These are phyloP conservation scores for Nepenthes alata DNA, from an alignment of 179 eudicot genomes.

Conservation along the genomic window DNA sequence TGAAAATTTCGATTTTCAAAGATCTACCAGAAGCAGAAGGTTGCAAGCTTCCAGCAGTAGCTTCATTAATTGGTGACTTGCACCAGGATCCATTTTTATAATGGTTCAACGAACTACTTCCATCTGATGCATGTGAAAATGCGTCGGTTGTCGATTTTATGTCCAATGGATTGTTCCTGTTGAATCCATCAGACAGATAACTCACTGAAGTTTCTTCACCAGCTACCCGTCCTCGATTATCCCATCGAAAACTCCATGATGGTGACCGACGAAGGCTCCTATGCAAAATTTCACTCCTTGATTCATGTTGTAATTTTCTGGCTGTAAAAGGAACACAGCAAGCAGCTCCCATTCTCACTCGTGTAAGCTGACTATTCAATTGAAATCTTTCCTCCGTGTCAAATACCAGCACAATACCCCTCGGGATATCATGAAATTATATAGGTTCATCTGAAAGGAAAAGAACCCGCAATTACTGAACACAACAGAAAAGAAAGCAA, in stretches of 20 bases:
- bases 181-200: slow-evolving; percentile 45
- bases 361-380: neutral
- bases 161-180: slow-evolving; percentile 42
- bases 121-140: slow-evolving; percentile 65
- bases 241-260: slow-evolving; percentile 94
- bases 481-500: neutral
- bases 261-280: slow-evolving; percentile 72
- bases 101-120: slow-evolving; percentile 66
- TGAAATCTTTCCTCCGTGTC: neutral
- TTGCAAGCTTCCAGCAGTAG: slow-evolving; percentile 18
- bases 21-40: slow-evolving; percentile 49
- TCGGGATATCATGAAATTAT: neutral
- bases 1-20: neutral
- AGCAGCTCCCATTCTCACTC: slow-evolving; percentile 67
- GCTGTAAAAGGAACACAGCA: slow-evolving; percentile 92
- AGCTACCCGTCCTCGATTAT: slow-evolving; percentile 79
- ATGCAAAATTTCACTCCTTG: slow-evolving; percentile 42
- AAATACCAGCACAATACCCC: neutral
- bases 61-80: slow-evolving; percentile 54
- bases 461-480: neutral
- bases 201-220: slow-evolving; percentile 66
- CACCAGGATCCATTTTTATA: slow-evolving; percentile 35
- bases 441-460: neutral
- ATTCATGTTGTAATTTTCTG: slow-evolving; percentile 47
- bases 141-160: slow-evolving; percentile 54